Evolutionary conservation across 306 rosid species (phyloP), one percentile per base, ranked within the genome.

Genomic region (Lithocarpus polystachyus): DNA sequence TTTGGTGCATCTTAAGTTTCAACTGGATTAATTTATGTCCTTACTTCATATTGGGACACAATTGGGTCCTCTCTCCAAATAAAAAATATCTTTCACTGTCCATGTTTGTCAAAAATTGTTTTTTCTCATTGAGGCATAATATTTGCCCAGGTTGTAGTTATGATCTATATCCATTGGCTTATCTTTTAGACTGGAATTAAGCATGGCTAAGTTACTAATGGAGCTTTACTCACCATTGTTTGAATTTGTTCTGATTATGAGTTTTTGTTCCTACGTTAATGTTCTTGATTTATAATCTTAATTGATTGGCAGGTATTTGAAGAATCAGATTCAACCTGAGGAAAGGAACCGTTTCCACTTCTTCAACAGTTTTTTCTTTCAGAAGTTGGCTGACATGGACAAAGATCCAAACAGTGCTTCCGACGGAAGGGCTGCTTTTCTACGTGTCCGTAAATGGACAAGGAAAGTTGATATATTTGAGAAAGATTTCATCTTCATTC

Each of bases 371-470:
- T 94, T 94, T 83, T 94, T 94, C 98, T 94, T 94, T 72, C 88
- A 97, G 68, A 94, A 94, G 88, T 83, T 94, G 87, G 98, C 90
- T 74, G 98, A 94, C 89, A 82, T 94, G 84, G 98, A 94, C 88
- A 94, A 94, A 85, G 96, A 94, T 87, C 98, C 98, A 53, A 86
- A 97, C 24, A 89, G 94, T 83, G 91, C 91, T 82, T 86, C 95
- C 69, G 97, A 92, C 79, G 98, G 92, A 76, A 86, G 87, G 84
- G 97, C 95, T 81, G 97, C 98, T 74, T 94, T 94, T 88, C 87
- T 89, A 53, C 97, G 98, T 48, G 97, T 94, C 82, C 93, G 97
- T 62, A 94, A 94, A 85, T 94, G 98, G 98, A 94, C 98, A 2
- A 86, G 98, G 88, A 94, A 92, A 91, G 89, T 94, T 28, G 86